Percentiles rank a stretch among this genome's conserved stretches.
Evolutionary conservation across 1,284 basidiomycete genomes (phyloP).

Genomic region (Cutaneotrichosporon arboriforme): DNA sequence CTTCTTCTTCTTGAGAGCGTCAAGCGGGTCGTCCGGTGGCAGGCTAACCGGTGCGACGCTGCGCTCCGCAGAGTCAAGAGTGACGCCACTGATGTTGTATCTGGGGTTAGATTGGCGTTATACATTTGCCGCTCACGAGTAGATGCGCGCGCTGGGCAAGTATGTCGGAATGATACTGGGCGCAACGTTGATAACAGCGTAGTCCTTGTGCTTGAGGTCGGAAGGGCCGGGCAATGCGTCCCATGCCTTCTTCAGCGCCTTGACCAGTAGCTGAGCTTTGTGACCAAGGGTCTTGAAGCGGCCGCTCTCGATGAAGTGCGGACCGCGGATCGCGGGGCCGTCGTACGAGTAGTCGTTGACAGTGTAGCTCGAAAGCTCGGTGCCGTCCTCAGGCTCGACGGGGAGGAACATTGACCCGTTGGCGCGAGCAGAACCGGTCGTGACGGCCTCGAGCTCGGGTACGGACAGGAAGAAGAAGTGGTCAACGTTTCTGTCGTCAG

Average conservation of each 20-base stretch:
- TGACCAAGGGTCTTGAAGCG: slow-evolving; percentile 29
- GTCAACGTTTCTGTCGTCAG: slow-evolving; percentile 45
- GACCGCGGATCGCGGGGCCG: slow-evolving; percentile 25
- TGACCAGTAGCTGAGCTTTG: slow-evolving; percentile 34
- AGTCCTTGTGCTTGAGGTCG: slow-evolving; percentile 60
- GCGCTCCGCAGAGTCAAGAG: slow-evolving; percentile 22
- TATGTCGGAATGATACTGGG: slow-evolving; percentile 86
- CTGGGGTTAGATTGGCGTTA: slow-evolving; percentile 11
- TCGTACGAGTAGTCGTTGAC: slow-evolving; percentile 13
- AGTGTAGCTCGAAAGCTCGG: neutral
- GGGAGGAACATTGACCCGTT: slow-evolving; percentile 3
- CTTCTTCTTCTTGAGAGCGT: slow-evolving; percentile 27
- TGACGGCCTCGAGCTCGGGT: slow-evolving; percentile 34
- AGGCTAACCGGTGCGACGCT: neutral
- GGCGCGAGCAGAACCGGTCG: neutral
- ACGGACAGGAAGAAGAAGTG: slow-evolving; percentile 50
- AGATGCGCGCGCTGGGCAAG: slow-evolving; percentile 73
- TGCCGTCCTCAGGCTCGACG: neutral
- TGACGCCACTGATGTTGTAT: slow-evolving; percentile 60
- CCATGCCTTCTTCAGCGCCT: slow-evolving; percentile 43
- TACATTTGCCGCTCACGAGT: slow-evolving; percentile 53
- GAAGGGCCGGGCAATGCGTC: slow-evolving; percentile 49
- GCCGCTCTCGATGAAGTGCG: slow-evolving; percentile 23
- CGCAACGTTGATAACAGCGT: slow-evolving; percentile 68
- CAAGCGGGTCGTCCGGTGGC: slow-evolving; percentile 16